Percentiles rank a stretch among this genome's conserved stretches.
Conservation (phyloP, 2,329 filamentous ascomycete genomes). For the Akanthomyces dipterigenus region DNA sequence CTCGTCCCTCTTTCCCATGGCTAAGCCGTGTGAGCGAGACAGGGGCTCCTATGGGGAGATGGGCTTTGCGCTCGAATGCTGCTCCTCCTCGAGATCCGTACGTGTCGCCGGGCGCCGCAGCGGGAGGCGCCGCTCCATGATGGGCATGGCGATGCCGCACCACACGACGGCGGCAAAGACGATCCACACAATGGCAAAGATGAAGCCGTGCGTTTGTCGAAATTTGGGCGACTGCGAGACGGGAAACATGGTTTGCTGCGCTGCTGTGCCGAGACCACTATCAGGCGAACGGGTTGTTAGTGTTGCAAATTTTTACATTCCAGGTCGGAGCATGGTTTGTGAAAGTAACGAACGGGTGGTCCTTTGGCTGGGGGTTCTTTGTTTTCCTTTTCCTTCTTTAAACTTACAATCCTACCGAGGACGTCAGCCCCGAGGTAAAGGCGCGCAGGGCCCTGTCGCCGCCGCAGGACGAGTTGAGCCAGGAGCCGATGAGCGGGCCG, state of each 20-base stretch:
- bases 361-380: too few species aligned
- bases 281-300: background rate
- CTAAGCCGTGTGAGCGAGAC: too few species aligned
- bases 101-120: background rate
- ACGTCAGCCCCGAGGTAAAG: background rate
- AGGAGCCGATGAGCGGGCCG: conserved; percentile 3
- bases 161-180: background rate
- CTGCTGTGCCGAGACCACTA: conserved; percentile 3
- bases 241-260: conserved; percentile 11
- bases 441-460: conserved; percentile 7
- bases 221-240: conserved; percentile 1
- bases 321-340: too few species aligned
- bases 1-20: too few species aligned
- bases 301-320: too few species aligned
- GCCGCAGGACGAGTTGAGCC: conserved; percentile 9
- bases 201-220: conserved; percentile 1
- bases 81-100: background rate
- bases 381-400: too few species aligned
- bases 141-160: background rate
- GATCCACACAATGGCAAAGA: background rate
- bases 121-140: background rate
- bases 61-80: background rate
- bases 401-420: conserved; percentile 11
- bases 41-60: too few species aligned
- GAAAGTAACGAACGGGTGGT: too few species aligned